A percentile compares a stretch with the other conserved stretches of the same genome.
Conservation (phyloP, 208 protist genomes). For the Trypanosoma caninum region DNA sequence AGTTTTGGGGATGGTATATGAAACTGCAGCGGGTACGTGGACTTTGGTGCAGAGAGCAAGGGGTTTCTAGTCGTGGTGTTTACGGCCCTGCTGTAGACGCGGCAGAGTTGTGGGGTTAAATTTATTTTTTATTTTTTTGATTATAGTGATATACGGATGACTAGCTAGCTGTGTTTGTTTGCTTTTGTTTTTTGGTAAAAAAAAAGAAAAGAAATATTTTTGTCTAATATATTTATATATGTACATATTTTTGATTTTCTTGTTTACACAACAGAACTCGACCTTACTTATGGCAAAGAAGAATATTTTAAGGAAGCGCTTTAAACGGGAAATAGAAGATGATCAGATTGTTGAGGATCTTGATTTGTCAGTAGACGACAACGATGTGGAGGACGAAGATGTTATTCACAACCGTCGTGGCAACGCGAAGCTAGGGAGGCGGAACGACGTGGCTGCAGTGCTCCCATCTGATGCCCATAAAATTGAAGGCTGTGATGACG, state of each 20-base stretch:
- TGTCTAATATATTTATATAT: constrained; percentile 10
- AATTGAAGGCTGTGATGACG: constrained; percentile 68
- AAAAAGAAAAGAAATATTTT: constrained; percentile 19
- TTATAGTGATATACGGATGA: constrained; percentile 7
- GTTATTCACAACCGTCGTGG: constrained; percentile 36
- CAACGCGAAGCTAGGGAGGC: constrained; percentile 16
- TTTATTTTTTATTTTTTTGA: background rate
- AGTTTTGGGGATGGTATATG: constrained; percentile 92
- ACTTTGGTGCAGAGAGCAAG: constrained; percentile 87
- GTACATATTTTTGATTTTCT: constrained; percentile 5
- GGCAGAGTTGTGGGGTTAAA: constrained; percentile 87
- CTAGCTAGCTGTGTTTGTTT: background rate
- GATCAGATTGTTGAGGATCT: constrained; percentile 70
- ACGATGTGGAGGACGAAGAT: constrained; percentile 42
- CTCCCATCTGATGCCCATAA: constrained; percentile 84
- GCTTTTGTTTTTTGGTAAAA: constrained; percentile 11
- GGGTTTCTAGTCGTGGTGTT: constrained; percentile 83
- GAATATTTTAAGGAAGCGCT: constrained; percentile 33
- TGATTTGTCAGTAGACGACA: constrained; percentile 60
- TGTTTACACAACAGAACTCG: background rate
- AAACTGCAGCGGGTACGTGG: constrained; percentile 90
- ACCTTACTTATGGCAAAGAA: constrained; percentile 34
- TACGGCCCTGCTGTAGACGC: constrained; percentile 90
- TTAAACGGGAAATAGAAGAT: constrained; percentile 24
- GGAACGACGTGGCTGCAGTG: constrained; percentile 22